A percentile compares a stretch with the other conserved stretches of the same genome.
phyloP scores from a whole-genome alignment of 768 basidiomycete species.

The Naganishia vaughanmartiniae region DNA sequence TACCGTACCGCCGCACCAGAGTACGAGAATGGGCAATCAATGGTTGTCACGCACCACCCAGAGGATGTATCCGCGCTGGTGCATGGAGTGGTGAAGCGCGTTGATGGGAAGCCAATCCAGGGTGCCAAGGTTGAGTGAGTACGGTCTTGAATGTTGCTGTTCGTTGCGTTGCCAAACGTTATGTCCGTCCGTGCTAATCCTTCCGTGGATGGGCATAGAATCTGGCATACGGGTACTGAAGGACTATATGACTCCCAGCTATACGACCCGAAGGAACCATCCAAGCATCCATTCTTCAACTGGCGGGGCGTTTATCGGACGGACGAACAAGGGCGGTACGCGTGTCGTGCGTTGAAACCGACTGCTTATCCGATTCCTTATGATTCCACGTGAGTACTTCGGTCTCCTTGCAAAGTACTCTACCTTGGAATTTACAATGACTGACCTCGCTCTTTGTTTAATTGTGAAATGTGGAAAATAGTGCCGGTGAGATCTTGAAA shows the following conservation, averaged over 20 bases:
- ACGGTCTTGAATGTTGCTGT: too few species aligned
- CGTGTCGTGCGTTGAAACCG: conserved; percentile 33
- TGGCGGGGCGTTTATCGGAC: conserved; percentile 41
- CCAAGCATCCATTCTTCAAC: conserved; percentile 32
- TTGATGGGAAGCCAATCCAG: conserved; percentile 35
- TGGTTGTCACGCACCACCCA: conserved; percentile 34
- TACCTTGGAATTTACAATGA: neutral
- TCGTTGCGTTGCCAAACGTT: too few species aligned
- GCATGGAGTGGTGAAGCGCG: conserved; percentile 22
- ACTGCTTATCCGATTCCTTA: conserved; percentile 42
- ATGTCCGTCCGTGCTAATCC: too few species aligned
- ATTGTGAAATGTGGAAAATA: too few species aligned
- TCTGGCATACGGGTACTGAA: conserved; percentile 28
- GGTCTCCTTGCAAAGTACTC: neutral
- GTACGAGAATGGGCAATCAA: conserved; percentile 35
- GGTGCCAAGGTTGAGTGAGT: conserved; percentile 37
- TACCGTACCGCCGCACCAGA: conserved; percentile 34
- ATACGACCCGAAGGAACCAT: conserved; percentile 37
- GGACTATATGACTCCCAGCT: conserved; percentile 41
- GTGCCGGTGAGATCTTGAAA: conserved; percentile 38
- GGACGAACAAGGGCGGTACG: conserved; percentile 37
- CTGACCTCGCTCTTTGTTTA: neutral
- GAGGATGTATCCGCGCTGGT: conserved; percentile 31
- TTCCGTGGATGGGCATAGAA: too few species aligned
- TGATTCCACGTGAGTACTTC: conserved; percentile 29